phyloP scores from a whole-genome alignment of 129 eudicot genomes.

The Gnaphalium uliginosum region DNA sequence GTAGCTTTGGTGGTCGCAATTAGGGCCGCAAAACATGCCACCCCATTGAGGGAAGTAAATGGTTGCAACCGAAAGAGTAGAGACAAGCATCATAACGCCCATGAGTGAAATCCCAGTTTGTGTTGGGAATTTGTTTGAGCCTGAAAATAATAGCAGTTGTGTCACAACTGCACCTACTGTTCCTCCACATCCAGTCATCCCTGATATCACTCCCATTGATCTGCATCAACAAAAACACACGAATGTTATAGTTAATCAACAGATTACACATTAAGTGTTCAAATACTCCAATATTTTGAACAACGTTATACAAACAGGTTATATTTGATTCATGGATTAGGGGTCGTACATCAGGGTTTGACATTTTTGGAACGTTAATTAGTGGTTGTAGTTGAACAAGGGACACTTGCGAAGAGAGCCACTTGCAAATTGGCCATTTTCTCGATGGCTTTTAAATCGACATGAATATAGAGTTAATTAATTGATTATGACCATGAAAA shows the following conservation, averaged over 20 bases:
- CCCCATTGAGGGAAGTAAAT: constrained; percentile 72
- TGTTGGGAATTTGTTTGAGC: constrained; percentile 48
- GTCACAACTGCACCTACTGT: constrained; percentile 72
- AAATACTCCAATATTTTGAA: too few relatives aligned
- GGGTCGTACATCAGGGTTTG: too few relatives aligned
- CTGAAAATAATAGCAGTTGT: constrained; percentile 62
- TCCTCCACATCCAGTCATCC: constrained; percentile 85
- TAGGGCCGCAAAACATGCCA: constrained; percentile 67
- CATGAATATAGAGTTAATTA: not conserved
- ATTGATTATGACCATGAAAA: not conserved
- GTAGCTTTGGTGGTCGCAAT: constrained; percentile 19
- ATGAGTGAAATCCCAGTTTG: constrained; percentile 61
- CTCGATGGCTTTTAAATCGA: not conserved
- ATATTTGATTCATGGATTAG: too few relatives aligned
- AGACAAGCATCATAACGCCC: constrained; percentile 62
- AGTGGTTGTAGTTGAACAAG: constrained; percentile 1
- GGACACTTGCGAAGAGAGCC: not conserved
- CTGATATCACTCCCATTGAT: constrained; percentile 74
- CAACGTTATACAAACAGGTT: not conserved
- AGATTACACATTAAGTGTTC: too few relatives aligned
- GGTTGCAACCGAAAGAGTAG: constrained; percentile 44
- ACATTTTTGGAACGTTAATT: not conserved
- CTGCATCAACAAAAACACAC: constrained; percentile 31
- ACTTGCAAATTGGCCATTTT: not conserved
- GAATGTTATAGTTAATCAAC: not conserved